These are phyloP conservation scores for Rhodamnia argentea DNA, from an alignment of 345 rosid species.

Conservation along the genomic window DNA sequence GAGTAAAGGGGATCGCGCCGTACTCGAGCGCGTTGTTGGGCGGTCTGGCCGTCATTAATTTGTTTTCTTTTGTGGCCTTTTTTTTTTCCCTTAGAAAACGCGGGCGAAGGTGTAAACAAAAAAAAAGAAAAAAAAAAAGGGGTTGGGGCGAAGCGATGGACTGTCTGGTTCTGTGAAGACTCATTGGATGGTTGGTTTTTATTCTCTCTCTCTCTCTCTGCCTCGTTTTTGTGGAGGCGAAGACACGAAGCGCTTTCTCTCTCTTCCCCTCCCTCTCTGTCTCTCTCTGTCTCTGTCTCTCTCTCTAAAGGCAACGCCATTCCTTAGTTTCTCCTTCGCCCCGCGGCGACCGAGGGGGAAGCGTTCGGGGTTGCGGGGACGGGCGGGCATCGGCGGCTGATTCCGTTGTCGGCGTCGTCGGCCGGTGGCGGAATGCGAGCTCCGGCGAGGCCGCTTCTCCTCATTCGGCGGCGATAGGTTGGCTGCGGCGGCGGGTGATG, in stretches of 20 bases:
- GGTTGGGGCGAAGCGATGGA: background rate
- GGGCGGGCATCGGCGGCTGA: background rate
- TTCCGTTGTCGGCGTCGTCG: background rate
- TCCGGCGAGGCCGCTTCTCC: conserved; percentile 2
- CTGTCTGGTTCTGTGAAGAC: conserved; percentile 5
- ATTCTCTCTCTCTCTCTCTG: conserved; percentile 15
- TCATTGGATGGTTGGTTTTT: conserved; percentile 35
- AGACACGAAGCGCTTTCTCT: conserved; percentile 9
- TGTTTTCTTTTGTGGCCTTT: background rate
- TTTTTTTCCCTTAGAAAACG: background rate
- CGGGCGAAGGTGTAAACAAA: background rate
- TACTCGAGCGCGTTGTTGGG: background rate
- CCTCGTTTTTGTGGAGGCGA: conserved; percentile 5
- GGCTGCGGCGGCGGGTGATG: conserved; percentile 24
- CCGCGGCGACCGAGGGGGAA: background rate
- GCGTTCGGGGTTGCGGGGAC: background rate
- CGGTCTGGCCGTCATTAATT: no score
- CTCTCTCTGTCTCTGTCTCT: background rate
- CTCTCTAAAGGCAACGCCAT: background rate
- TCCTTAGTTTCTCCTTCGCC: conserved; percentile 1
- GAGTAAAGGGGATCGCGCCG: background rate
- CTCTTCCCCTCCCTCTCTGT: background rate
- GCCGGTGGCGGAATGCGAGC: conserved; percentile 9
- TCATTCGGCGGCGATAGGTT: conserved; percentile 13
- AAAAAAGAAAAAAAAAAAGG: no score